These are phyloP conservation scores for Isochrysis galbana DNA, from an alignment of 78 protist genomes.

Conservation along the genomic window DNA sequence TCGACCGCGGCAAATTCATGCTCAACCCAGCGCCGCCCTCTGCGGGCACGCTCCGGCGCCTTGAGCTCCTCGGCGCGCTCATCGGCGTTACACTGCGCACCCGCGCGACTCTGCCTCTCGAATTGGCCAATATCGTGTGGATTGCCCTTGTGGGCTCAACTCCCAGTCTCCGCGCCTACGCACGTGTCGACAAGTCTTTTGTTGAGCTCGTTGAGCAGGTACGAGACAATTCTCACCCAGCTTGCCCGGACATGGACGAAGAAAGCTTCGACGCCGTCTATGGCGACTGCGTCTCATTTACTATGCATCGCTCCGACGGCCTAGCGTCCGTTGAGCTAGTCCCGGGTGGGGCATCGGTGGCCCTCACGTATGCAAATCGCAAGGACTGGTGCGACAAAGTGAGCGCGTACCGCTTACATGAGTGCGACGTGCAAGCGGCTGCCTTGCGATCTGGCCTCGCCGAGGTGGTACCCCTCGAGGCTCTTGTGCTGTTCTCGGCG, in stretches of 20 bases:
- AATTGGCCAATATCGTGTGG: neutral
- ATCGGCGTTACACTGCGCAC: neutral
- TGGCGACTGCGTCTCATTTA: neutral
- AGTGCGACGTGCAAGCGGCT: neutral
- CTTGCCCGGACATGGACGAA: neutral
- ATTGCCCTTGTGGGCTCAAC: neutral
- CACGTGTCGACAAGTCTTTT: neutral
- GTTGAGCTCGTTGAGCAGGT: neutral
- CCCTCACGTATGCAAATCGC: neutral
- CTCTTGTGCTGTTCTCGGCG: constrained; percentile 39
- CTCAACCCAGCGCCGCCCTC: neutral
- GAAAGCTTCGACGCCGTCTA: neutral
- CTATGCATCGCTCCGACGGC: neutral
- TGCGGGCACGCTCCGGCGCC: neutral
- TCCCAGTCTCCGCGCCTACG: neutral
- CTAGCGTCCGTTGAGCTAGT: neutral
- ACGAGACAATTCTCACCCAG: neutral
- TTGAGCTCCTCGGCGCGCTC: neutral
- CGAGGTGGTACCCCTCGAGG: constrained; percentile 31
- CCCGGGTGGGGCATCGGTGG: neutral
- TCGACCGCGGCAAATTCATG: neutral
- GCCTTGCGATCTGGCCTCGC: neutral
- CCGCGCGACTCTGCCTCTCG: neutral
- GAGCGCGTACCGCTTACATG: neutral
- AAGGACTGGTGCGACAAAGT: neutral